Evolutionary conservation across 345 rosid species (phyloP), one percentile per base, ranked within the genome.

Genomic region (Moricandia moricandioides): DNA sequence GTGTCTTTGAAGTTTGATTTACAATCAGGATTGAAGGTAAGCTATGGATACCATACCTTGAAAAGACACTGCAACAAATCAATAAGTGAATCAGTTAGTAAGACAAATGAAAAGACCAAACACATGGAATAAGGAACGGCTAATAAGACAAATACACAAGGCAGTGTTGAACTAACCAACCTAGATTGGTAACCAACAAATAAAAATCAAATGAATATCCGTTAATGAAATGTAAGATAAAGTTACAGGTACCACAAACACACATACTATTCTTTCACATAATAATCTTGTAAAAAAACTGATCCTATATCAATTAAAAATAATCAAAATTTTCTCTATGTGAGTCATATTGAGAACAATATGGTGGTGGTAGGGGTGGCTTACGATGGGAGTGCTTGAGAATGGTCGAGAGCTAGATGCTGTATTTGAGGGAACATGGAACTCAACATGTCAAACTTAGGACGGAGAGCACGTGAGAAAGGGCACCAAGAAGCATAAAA

Each of bases 401-500:
- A 92, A 67, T 90, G 84, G 63, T 95, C 99, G 16, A 95, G 63
- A 8, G 84, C 74, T 58, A 86, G 40, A 84, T 95, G 97, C 16
- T 85, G 83, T 54, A 95, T 78, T 62, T 86, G 90, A 70, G 97
- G 97, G 82, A 95, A 92, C 96, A 95, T 89, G 10, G 85, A 85
- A 56, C 90, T 69, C 63, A 91, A 84, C 74, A 80, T 70, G 63
- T 86, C 86, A 70, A 86, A 91, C 67, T 77, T 83, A 35, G 92
- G 83, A 5, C 49, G 79, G 27, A 86, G 2, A 51, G 55, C 71
- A 8, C 33, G 26, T 18, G 97, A 94, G 73, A 94, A 91, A 0
- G 88, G 96, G 85, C 97, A 89, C 89, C 89, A 88, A 18, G 95
- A 84, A 82, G 93, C 96, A 75, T 91, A 86, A 83, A 94, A 88